Evolutionary conservation across 305 asterid species (phyloP).

Genomic region (Plantago rigida): DNA sequence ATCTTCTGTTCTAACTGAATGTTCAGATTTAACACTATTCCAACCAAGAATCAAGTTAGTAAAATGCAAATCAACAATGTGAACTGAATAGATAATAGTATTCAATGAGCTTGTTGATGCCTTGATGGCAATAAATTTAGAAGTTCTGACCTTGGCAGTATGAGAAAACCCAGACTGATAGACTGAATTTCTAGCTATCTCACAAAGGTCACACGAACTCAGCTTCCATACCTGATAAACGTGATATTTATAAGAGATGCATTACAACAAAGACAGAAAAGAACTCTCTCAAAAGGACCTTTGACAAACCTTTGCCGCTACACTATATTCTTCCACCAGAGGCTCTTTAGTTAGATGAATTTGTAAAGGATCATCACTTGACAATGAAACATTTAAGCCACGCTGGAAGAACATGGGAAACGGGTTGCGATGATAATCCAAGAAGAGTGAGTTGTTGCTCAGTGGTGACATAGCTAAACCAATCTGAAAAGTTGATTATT

Average conservation of each 20-base stretch:
- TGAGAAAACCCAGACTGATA: slow-evolving; percentile 86
- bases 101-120: not conserved
- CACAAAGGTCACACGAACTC: slow-evolving; percentile 86
- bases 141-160: slow-evolving; percentile 59
- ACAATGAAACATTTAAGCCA: slow-evolving; percentile 76
- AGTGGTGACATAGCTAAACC: slow-evolving; percentile 92
- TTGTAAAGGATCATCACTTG: slow-evolving; percentile 83
- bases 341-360: slow-evolving; percentile 89
- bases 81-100: not conserved
- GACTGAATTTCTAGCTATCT: slow-evolving; percentile 88
- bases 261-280: slow-evolving; percentile 12
- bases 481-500: slow-evolving; percentile 41
- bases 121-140: not conserved
- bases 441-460: slow-evolving; percentile 88
- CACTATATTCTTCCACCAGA: slow-evolving; percentile 91
- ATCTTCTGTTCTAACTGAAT: too few relatives aligned
- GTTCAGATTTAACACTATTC: not conserved
- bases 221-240: slow-evolving; percentile 79
- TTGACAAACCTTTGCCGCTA: slow-evolving; percentile 70
- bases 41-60: slow-evolving; percentile 2
- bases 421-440: slow-evolving; percentile 85
- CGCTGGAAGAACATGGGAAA: slow-evolving; percentile 90
- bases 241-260: slow-evolving; percentile 17
- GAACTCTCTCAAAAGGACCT: slow-evolving; percentile 16
- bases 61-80: slow-evolving; percentile 1